Conservation (phyloP, 148 eudicot genomes). For the Rhododendron vialii region DNA sequence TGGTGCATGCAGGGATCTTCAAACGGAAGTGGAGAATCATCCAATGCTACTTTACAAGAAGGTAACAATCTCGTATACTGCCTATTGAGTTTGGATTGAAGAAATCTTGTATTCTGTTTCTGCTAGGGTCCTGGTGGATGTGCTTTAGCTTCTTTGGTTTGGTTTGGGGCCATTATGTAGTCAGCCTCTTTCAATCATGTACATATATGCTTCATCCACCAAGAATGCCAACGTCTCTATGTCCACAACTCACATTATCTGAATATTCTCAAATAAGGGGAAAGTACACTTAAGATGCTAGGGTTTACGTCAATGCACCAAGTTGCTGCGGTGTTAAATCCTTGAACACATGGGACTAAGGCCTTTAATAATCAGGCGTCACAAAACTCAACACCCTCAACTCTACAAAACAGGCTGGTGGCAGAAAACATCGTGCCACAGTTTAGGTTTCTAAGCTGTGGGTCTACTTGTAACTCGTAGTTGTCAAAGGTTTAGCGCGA, state of each 20-base stretch:
- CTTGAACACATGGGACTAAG: not conserved
- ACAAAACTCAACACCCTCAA: not conserved
- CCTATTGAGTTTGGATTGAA: not conserved
- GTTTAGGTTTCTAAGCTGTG: not conserved
- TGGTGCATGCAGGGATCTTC: constrained; percentile 53
- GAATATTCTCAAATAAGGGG: not conserved
- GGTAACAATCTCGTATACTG: constrained; percentile 27
- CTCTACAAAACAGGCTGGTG: not conserved
- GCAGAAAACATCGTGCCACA: not conserved
- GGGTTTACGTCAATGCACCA: not conserved
- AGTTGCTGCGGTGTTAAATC: not conserved
- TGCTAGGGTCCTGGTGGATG: not conserved
- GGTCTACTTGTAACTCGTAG: not conserved
- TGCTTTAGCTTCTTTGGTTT: not conserved
- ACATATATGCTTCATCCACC: not conserved
- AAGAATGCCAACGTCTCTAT: not conserved
- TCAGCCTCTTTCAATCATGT: not conserved
- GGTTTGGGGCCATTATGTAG: not conserved
- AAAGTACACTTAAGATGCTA: not conserved
- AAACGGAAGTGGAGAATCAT: constrained; percentile 53
- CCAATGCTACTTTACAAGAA: constrained; percentile 48
- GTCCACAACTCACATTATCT: not conserved
- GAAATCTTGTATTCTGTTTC: not conserved
- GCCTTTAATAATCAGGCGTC: not conserved
- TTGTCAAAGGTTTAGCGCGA: not conserved